Evolutionary conservation across 345 rosid species (phyloP).

Genomic region (Salix brachista): DNA sequence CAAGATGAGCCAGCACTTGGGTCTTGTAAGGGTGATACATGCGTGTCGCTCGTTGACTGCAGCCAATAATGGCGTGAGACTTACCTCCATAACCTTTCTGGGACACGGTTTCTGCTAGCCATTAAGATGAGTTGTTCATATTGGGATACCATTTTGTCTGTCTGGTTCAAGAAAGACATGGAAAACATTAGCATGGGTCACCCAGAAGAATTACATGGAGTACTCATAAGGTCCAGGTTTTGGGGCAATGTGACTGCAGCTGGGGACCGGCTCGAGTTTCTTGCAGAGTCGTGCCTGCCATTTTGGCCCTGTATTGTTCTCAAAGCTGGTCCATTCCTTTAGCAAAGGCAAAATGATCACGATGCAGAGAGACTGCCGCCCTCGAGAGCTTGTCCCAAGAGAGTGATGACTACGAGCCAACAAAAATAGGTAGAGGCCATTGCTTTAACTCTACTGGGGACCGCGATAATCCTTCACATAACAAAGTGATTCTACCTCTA

Average conservation of each 20-base stretch:
- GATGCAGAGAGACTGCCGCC: constrained; percentile 23
- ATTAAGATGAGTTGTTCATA: no score
- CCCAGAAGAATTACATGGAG: not conserved
- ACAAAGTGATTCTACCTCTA: not conserved
- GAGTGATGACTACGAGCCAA: not conserved
- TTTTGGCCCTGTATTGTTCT: not conserved
- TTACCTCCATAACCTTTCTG: not conserved
- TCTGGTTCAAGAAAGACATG: constrained; percentile 12
- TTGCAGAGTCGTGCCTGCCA: not conserved
- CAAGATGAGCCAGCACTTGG: not conserved
- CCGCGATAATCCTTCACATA: not conserved
- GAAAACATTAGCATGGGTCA: not conserved
- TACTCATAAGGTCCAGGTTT: constrained; percentile 11
- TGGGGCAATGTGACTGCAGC: constrained; percentile 18
- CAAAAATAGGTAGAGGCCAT: not conserved
- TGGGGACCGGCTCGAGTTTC: constrained; percentile 14
- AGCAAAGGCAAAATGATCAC: constrained; percentile 16
- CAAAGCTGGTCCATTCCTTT: constrained; percentile 7
- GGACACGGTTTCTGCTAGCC: not conserved
- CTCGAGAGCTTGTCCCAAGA: not conserved
- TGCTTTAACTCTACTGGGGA: not conserved
- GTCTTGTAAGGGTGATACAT: not conserved
- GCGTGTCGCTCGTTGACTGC: not conserved
- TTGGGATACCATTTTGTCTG: not conserved
- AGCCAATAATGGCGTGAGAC: not conserved